Conservation (phyloP, 805 yeast genomes). For the Metschnikowia dekortorum region DNA sequence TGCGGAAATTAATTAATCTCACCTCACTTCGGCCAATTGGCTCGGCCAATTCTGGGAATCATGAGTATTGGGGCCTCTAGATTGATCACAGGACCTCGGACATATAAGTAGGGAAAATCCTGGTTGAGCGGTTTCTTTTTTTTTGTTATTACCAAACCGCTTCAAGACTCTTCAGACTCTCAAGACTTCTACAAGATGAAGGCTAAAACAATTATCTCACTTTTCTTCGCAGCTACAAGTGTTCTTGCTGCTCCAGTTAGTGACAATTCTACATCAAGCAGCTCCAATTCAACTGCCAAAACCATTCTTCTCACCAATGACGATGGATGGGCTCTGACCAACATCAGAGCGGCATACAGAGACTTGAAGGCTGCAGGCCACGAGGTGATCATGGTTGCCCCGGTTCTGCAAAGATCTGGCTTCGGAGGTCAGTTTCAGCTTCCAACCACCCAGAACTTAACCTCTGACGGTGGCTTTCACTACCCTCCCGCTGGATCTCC, state of each 20-base stretch:
- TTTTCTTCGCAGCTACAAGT: constrained; percentile 14
- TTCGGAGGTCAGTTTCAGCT: constrained; percentile 43
- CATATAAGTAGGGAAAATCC: not conserved
- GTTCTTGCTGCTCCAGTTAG: constrained; percentile 23
- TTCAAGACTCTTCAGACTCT: not conserved
- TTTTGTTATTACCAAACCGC: not conserved
- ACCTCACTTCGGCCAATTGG: not conserved
- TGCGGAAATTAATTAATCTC: constrained; percentile 1
- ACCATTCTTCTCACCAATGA: constrained; percentile 51
- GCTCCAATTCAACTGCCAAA: constrained; percentile 21
- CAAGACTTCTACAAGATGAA: not conserved
- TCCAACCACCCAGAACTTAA: constrained; percentile 36
- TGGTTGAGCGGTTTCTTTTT: not conserved
- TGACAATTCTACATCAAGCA: constrained; percentile 3
- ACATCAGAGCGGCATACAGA: constrained; percentile 52
- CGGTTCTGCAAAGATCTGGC: constrained; percentile 19
- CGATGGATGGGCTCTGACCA: constrained; percentile 54
- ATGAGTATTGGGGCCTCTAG: not conserved
- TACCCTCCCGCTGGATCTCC: constrained; percentile 47
- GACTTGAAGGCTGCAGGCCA: constrained; percentile 26
- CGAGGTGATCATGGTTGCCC: constrained; percentile 19
- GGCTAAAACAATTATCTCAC: not conserved
- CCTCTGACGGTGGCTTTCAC: constrained; percentile 44
- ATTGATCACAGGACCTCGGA: too few relatives aligned
- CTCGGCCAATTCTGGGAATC: not conserved